Evolutionary conservation across 257 asterid species (phyloP), one percentile per base, ranked within the genome.

Genomic region (Solanum pennellii): DNA sequence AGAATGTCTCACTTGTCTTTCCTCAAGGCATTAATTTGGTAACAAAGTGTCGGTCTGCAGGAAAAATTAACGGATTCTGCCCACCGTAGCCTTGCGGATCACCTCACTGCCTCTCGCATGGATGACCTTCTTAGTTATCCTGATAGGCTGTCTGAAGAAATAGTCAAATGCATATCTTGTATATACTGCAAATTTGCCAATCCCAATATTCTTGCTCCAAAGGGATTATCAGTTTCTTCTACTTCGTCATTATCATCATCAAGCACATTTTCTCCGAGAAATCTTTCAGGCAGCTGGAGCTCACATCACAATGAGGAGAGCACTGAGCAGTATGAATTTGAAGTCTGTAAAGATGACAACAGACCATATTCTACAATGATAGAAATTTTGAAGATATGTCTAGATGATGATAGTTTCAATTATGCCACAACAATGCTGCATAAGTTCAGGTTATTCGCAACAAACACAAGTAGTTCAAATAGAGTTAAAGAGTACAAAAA

Each of bases 241-340:
- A 86, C 92, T 49, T 93, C 99, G 20, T 96, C 98, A 1, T 89
- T 91, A 87, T 93, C 97, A 90, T 93, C 98, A 49, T 94, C 99
- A 3, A 91, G 92, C 93, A 93, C 98, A 25, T 92, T 94, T 89
- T 94, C 99, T 88, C 98, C 99, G 33, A 90, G 93, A 91, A 92
- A 96, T 88, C 87, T 92, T 83, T 95, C 98, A 74, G 96, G 94
- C 69, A 93, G 93, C 88, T 96, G 94, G 97, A 96, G 99, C 88
- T 96, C 96, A 83, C 97, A 88, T 84, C 91, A 91, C 79, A 91
- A 87, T 82, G 94, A 94, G 75, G 97, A 94, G 75, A 88, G 82
- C 71, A 87, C 84, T 13, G 93, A 89, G 83, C 83, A 60, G n/a
- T 62, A 83, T n/a, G 84, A 92, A 80, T 86, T 88, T 82, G 95